These are phyloP conservation scores for Aspergillus carlsbadensis DNA, from an alignment of 495 filamentous ascomycete genomes.

Conservation along the genomic window DNA sequence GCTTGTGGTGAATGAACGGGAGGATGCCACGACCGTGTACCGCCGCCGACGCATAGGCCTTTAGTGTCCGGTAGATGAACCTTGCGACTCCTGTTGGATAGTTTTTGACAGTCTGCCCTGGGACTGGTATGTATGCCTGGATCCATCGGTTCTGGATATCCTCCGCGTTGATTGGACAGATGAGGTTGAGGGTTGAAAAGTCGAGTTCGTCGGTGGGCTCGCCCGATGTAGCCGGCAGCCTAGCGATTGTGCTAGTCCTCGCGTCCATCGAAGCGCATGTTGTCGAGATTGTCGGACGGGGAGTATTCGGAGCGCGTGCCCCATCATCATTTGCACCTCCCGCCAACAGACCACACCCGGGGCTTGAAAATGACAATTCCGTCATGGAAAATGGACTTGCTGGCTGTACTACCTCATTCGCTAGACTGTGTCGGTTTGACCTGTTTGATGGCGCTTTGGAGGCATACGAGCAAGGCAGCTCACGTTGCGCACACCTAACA, in stretches of 20 bases:
- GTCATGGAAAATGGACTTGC: too few relatives aligned
- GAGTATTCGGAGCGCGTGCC: too few relatives aligned
- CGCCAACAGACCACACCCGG: too few relatives aligned
- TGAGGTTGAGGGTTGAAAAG: constrained; percentile 30
- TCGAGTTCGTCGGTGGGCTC: constrained; percentile 2
- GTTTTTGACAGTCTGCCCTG: constrained; percentile 37
- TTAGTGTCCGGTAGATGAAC: constrained; percentile 44
- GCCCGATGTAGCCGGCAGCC: too few relatives aligned
- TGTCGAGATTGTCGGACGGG: not conserved
- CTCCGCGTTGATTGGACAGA: constrained; percentile 42
- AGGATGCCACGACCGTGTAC: constrained; percentile 36
- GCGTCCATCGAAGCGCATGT: not conserved
- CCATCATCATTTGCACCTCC: too few relatives aligned
- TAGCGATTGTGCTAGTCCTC: too few relatives aligned
- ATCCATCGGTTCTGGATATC: constrained; percentile 49
- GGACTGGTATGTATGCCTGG: constrained; percentile 40
- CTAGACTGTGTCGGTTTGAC: not conserved
- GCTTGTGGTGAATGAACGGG: constrained; percentile 40
- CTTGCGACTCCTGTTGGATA: constrained; percentile 31
- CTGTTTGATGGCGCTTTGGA: not conserved
- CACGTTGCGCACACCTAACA: constrained; percentile 29
- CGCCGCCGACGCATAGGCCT: constrained; percentile 39
- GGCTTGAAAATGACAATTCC: too few relatives aligned
- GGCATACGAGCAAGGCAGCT: constrained; percentile 11
- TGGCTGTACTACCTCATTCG: not conserved